Percentiles rank a stretch among this genome's conserved stretches.
These are phyloP conservation scores for Fragaria ananassa DNA, from an alignment of 306 rosid genomes.

Conservation along the genomic window DNA sequence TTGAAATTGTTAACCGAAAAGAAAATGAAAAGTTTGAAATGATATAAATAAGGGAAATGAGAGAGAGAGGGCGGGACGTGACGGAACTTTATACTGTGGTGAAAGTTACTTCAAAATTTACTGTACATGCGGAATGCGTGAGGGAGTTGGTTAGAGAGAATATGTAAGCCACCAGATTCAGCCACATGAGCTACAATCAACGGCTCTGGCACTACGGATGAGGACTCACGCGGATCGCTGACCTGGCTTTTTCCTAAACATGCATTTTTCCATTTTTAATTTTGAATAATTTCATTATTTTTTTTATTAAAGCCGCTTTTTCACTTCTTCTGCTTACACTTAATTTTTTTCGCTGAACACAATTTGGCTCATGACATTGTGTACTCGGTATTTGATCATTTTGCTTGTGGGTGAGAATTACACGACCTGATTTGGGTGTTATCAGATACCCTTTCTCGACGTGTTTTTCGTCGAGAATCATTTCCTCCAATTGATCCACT, in stretches of 20 bases:
- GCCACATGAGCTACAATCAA: background rate
- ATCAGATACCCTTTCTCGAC: conserved; percentile 49
- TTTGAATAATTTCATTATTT: background rate
- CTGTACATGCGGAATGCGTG: background rate
- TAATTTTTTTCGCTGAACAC: background rate
- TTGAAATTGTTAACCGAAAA: conserved; percentile 21
- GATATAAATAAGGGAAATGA: background rate
- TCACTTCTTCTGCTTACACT: background rate
- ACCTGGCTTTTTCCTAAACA: background rate
- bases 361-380: background rate
- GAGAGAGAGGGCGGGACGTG: conserved; percentile 43
- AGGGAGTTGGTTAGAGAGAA: background rate
- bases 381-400: conserved; percentile 1
- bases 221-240: conserved; percentile 1
- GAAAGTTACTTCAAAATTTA: background rate
- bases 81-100: background rate
- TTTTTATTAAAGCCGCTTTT: background rate
- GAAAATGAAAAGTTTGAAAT: background rate
- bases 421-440: conserved; percentile 14
- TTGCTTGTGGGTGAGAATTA: conserved; percentile 65
- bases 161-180: background rate
- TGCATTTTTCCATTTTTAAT: background rate
- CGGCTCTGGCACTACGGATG: background rate
- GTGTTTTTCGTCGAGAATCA: conserved; percentile 56
- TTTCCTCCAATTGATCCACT: conserved; percentile 57